A percentile compares a stretch with the other conserved stretches of the same genome.
These are phyloP conservation scores for Stagonosporopsis chrysanthemi DNA, from an alignment of 2,329 filamentous ascomycete genomes.

Conservation along the genomic window DNA sequence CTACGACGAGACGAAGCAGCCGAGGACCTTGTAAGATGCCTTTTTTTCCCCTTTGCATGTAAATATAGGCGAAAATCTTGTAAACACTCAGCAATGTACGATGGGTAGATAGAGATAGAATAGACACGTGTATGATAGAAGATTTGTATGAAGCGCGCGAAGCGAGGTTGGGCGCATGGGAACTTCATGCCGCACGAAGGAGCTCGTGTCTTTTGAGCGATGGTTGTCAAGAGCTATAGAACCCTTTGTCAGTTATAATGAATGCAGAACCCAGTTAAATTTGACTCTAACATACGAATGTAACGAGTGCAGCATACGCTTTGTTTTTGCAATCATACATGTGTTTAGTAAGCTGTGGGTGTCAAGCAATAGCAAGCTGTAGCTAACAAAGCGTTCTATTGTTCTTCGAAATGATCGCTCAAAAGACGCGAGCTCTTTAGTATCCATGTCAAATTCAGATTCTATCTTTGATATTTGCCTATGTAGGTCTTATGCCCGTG, in stretches of 20 bases:
- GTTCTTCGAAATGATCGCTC: no score
- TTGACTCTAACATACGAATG: no score
- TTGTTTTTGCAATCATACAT: no score
- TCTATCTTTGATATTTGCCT: conserved; percentile 14
- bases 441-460: not conserved
- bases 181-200: not conserved
- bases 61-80: not conserved
- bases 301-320: no score
- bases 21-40: conserved; percentile 60
- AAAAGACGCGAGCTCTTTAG: no score
- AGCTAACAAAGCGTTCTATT: no score
- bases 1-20: conserved; percentile 80
- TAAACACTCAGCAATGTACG: not conserved
- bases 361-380: no score
- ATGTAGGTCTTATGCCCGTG: conserved; percentile 13
- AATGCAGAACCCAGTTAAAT: no score
- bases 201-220: no score
- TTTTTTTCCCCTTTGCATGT: not conserved
- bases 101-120: not conserved
- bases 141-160: not conserved
- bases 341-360: no score
- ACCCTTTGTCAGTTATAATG: no score
- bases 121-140: conserved; percentile 1
- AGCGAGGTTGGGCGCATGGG: not conserved
- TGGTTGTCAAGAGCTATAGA: no score